These are phyloP conservation scores for Clitoria ternatea DNA, from an alignment of 306 rosid species.

Conservation along the genomic window DNA sequence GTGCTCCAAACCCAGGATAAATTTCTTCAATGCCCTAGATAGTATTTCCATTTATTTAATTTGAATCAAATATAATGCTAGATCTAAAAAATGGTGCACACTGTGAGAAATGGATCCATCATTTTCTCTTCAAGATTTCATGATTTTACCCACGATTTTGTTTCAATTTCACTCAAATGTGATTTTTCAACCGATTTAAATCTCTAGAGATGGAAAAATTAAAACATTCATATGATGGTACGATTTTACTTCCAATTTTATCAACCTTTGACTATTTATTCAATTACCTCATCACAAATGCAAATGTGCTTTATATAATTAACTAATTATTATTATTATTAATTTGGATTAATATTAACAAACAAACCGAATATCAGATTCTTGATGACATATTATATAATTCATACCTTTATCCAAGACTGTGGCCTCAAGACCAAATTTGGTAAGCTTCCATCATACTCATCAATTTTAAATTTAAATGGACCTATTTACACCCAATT, in stretches of 20 bases:
- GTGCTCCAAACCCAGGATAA: conserved; percentile 76
- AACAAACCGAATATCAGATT: not conserved
- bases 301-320: not conserved
- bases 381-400: not conserved
- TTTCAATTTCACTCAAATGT: too few relatives aligned
- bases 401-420: conserved; percentile 64
- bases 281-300: too few relatives aligned
- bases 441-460: conserved; percentile 49
- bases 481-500: conserved; percentile 46
- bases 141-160: too few relatives aligned
- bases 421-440: conserved; percentile 39
- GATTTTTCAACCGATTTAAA: too few relatives aligned
- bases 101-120: too few relatives aligned
- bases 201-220: too few relatives aligned
- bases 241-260: too few relatives aligned
- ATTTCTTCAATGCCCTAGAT: conserved; percentile 84
- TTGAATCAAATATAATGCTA: conserved; percentile 12
- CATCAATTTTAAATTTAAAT: conserved; percentile 30
- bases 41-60: conserved; percentile 29
- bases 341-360: not conserved
- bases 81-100: conserved; percentile 13
- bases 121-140: too few relatives aligned
- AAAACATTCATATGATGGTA: too few relatives aligned
- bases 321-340: too few relatives aligned
- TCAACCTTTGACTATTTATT: too few relatives aligned